These are phyloP conservation scores for Citrus medica DNA, from an alignment of 345 rosid species.

Conservation along the genomic window DNA sequence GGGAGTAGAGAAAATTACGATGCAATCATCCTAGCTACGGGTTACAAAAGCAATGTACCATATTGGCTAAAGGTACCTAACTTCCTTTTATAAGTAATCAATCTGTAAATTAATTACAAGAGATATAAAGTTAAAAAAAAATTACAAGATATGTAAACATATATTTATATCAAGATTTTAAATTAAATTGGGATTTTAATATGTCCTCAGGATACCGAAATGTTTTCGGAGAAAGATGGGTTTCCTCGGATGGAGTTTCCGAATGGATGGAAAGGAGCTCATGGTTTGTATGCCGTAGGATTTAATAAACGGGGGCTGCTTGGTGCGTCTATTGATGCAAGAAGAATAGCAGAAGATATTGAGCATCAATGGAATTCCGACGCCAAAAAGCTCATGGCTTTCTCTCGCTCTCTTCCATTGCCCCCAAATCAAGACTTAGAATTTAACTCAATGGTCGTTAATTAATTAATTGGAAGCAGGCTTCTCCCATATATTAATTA, in stretches of 20 bases:
- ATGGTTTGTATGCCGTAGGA: constrained; percentile 78
- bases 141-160: background rate
- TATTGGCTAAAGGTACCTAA: constrained; percentile 72
- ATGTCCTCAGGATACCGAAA: constrained; percentile 39
- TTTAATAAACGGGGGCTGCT: constrained; percentile 76
- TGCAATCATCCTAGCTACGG: constrained; percentile 80
- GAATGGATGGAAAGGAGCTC: constrained; percentile 78
- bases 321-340: constrained; percentile 74
- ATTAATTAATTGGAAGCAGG: background rate
- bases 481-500: background rate
- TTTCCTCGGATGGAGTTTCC: constrained; percentile 56
- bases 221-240: constrained; percentile 72
- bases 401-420: background rate
- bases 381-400: constrained; percentile 13
- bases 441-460: background rate
- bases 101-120: background rate
- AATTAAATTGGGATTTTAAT: background rate
- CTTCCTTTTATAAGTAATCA: background rate
- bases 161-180: background rate
- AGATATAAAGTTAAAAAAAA: too few relatives aligned
- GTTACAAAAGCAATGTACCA: constrained; percentile 81
- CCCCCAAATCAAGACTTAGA: background rate
- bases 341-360: constrained; percentile 61
- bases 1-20: constrained; percentile 61
- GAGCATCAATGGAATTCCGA: constrained; percentile 34